Conservation (phyloP, 202 grass and related monocot species). For the Hordeum pubiflorum region DNA sequence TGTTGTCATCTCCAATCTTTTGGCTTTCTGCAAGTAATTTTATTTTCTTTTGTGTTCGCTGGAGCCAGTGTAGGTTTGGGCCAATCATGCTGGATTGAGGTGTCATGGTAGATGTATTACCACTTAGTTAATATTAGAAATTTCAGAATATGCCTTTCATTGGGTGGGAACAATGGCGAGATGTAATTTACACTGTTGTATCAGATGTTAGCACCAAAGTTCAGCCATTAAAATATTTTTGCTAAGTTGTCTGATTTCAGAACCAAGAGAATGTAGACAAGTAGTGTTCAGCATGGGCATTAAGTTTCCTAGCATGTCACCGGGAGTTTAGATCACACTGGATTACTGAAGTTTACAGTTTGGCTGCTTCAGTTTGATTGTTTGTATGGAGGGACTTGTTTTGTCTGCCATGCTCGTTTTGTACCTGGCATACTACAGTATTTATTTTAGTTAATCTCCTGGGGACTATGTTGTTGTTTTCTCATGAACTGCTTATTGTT, state of each 20-base stretch:
- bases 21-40: neutral
- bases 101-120: neutral
- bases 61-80: neutral
- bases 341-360: neutral
- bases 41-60: neutral
- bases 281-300: neutral
- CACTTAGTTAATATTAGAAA: constrained; percentile 16
- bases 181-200: neutral
- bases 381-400: neutral
- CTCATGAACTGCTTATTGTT: neutral
- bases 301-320: neutral
- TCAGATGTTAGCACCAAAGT: neutral
- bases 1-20: neutral
- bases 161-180: constrained; percentile 10
- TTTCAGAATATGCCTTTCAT: constrained; percentile 6
- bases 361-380: neutral
- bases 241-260: neutral
- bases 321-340: neutral
- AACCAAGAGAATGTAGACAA: neutral
- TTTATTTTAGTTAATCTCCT: neutral
- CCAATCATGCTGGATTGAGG: neutral
- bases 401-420: neutral
- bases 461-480: neutral
- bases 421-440: neutral
- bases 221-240: neutral